Base-by-base conservation (phyloP, 2,329 filamentous ascomycete species). In the Alternaria sp. region DNA sequence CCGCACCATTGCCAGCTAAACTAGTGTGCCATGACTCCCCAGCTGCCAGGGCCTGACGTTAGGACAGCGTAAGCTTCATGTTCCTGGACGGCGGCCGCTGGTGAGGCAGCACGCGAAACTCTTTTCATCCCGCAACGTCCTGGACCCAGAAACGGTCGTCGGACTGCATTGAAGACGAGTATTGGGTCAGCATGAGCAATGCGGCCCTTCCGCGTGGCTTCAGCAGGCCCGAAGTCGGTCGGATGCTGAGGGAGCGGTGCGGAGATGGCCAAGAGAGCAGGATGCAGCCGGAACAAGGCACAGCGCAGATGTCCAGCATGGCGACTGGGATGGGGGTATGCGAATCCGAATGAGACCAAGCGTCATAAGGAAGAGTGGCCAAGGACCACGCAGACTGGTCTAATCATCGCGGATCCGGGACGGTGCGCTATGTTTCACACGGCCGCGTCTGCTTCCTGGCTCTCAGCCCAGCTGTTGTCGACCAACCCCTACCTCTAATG, bases 391-490 rank as follows among this genome's bases (percentile, higher is more conserved):
- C 34, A 46, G 44, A 54, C 41, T 53, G 65, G 68, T 57, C 63
- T 65, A 67, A 62, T 39, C 61, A 38, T 62, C 72, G 73, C 72
- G 72, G 72, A 74, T 65, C 62, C 73, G 73, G 73, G 70, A 75
- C 63, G 69, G 62, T 58, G 71, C 72, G 72, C 73, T 69, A 73
- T 72, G 72, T 75, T 76, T 76, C 73, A 75, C 64, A 52, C 64
- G 66, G 60, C 66, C 64, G 64, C 67, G 51, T 63, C 54, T 67
- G 52, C 58, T 63, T 55, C 49, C 64, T 63, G 44, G 53, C 24
- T 56, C 52, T 34, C 58, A 61, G 51, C 32, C 46, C 46, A 24
- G 32, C 12, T 36, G 46, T 49, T 49, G 46, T 49, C 46, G 46
- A 49, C 46, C 46, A 36, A 49, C 36, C 24, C 36, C 44, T 51